These are phyloP conservation scores for Alternaria longipes DNA, from an alignment of 2,329 filamentous ascomycete species.

Conservation along the genomic window DNA sequence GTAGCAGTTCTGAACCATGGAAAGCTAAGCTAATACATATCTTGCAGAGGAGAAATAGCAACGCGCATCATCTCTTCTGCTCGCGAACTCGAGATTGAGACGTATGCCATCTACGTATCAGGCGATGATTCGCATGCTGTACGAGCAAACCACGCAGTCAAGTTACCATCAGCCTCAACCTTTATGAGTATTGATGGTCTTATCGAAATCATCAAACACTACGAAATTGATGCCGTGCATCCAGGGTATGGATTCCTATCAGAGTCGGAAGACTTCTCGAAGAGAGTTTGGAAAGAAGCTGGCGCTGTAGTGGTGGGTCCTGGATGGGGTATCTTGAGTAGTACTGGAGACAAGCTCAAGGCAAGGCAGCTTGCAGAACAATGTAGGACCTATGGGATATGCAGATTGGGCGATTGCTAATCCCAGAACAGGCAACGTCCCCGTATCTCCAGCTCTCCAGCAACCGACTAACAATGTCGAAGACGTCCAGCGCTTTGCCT, in stretches of 20 bases:
- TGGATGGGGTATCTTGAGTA: constrained; percentile 64
- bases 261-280: constrained; percentile 62
- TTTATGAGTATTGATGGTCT: constrained; percentile 64
- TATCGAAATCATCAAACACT: constrained; percentile 57
- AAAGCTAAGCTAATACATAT: neutral
- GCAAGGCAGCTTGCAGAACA: constrained; percentile 62
- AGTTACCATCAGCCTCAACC: constrained; percentile 60
- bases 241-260: constrained; percentile 71
- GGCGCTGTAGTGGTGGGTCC: constrained; percentile 63
- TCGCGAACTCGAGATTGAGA: constrained; percentile 66
- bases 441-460: constrained; percentile 60
- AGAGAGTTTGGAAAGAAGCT: constrained; percentile 60
- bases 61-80: constrained; percentile 67
- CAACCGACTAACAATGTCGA: constrained; percentile 55
- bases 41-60: constrained; percentile 68
- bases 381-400: constrained; percentile 44
- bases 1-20: neutral
- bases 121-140: constrained; percentile 65
- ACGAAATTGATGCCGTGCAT: constrained; percentile 65
- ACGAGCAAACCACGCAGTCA: constrained; percentile 61
- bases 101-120: constrained; percentile 64
- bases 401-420: neutral
- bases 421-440: constrained; percentile 53
- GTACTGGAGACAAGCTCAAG: constrained; percentile 65
- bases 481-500: constrained; percentile 67